Evolutionary conservation across 139 green algal species (phyloP).

Genomic region (Chlorella sp.): DNA sequence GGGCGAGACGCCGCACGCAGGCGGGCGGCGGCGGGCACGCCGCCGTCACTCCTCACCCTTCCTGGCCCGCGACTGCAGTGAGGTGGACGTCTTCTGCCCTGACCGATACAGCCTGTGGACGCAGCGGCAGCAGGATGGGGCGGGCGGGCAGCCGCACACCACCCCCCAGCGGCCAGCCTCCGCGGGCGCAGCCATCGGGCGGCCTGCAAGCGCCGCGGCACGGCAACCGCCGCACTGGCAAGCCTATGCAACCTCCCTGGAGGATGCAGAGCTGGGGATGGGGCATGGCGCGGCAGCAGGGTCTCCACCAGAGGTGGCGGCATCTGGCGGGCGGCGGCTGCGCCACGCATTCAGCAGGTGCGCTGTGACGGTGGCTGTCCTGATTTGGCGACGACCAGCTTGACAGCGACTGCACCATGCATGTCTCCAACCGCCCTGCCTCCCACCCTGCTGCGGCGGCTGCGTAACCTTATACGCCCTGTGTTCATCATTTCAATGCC

Average conservation of each 20-base stretch:
- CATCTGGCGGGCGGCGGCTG: no score
- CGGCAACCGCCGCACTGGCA: neutral
- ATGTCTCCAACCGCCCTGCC: no score
- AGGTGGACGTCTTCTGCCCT: neutral
- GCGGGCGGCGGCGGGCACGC: neutral
- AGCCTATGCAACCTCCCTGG: neutral
- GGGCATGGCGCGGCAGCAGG: neutral
- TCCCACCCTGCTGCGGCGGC: no score
- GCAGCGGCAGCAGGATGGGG: neutral
- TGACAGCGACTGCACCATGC: no score
- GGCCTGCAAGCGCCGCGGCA: neutral
- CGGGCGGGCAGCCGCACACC: neutral
- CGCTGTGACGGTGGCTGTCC: no score
- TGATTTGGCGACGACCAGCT: no score
- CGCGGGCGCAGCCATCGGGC: neutral
- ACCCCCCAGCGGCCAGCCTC: neutral
- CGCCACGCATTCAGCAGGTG: no score
- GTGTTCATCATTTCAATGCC: no score
- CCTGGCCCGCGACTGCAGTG: conserved; percentile 18
- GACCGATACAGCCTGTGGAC: conserved; percentile 22
- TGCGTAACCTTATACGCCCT: no score
- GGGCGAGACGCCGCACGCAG: no score
- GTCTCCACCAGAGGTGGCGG: neutral
- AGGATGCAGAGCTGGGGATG: neutral
- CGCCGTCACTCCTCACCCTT: conserved; percentile 24